Evolutionary conservation across 2,329 filamentous ascomycete genomes (phyloP).

Genomic region (Calonectria henricotiae): DNA sequence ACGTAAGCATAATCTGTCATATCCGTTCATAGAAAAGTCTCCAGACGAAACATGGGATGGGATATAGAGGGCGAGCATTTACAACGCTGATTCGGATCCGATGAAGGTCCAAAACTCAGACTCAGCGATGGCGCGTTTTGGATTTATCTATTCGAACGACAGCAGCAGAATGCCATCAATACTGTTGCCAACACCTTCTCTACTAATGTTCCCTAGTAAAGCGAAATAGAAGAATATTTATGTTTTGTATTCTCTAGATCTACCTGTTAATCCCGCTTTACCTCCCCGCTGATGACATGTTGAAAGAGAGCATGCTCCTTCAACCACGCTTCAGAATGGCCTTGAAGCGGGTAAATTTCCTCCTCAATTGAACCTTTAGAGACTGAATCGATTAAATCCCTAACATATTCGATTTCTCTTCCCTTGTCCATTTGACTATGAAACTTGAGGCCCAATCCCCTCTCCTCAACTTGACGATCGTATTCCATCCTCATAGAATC

Average conservation of each 20-base stretch:
- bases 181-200: too few species aligned
- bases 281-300: not conserved
- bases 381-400: not conserved
- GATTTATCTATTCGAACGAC: too few species aligned
- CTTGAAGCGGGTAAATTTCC: not conserved
- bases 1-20: too few species aligned
- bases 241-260: too few species aligned
- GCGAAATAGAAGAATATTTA: not conserved
- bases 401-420: not conserved
- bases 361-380: not conserved
- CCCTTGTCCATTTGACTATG: slow-evolving; percentile 15
- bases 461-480: not conserved
- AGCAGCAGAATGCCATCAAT: too few species aligned
- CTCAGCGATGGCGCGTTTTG: too few species aligned
- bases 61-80: too few species aligned
- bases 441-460: slow-evolving; percentile 4
- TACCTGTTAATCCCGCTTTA: not conserved
- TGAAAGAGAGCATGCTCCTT: not conserved
- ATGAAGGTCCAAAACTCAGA: too few species aligned
- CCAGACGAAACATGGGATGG: too few species aligned
- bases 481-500: not conserved
- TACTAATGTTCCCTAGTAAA: too few species aligned
- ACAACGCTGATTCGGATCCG: too few species aligned
- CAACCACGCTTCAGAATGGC: not conserved
- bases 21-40: too few species aligned